These are phyloP conservation scores for Neostapfia colusana DNA, from an alignment of 176 grass and related monocot species.

Conservation along the genomic window DNA sequence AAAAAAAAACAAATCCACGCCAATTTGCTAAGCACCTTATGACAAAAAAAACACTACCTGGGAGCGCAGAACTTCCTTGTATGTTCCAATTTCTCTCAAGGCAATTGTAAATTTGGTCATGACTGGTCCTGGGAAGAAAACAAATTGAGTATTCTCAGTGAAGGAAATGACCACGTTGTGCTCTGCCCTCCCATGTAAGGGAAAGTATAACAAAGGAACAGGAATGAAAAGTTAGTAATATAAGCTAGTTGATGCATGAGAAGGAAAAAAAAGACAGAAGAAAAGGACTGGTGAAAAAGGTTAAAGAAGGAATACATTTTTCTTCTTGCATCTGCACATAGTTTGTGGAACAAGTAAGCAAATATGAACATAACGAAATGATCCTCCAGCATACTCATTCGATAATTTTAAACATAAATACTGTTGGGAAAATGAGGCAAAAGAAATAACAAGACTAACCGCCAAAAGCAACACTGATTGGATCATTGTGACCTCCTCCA, in stretches of 20 bases:
- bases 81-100: conserved; percentile 97
- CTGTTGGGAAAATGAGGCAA: not conserved
- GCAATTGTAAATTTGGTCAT: conserved; percentile 95
- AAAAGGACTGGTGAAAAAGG: conserved; percentile 1
- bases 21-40: not conserved
- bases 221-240: not conserved
- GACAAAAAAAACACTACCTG: conserved; percentile 58
- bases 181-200: not conserved
- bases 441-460: conserved; percentile 61
- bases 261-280: not conserved
- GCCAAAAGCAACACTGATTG: conserved; percentile 95
- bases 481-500: conserved; percentile 96
- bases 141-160: conserved; percentile 34
- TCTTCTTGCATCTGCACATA: conserved; percentile 13
- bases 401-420: conserved; percentile 23
- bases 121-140: conserved; percentile 74
- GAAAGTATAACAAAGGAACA: conserved; percentile 9
- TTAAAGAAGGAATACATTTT: not conserved
- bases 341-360: conserved; percentile 30
- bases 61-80: conserved; percentile 92
- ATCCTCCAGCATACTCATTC: conserved; percentile 3
- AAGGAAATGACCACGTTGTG: conserved; percentile 19
- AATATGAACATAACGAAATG: not conserved
- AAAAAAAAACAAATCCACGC: not conserved
- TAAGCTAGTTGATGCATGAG: conserved; percentile 2